Conservation (phyloP, 169 alveolate species). For the Babesia divergens region DNA sequence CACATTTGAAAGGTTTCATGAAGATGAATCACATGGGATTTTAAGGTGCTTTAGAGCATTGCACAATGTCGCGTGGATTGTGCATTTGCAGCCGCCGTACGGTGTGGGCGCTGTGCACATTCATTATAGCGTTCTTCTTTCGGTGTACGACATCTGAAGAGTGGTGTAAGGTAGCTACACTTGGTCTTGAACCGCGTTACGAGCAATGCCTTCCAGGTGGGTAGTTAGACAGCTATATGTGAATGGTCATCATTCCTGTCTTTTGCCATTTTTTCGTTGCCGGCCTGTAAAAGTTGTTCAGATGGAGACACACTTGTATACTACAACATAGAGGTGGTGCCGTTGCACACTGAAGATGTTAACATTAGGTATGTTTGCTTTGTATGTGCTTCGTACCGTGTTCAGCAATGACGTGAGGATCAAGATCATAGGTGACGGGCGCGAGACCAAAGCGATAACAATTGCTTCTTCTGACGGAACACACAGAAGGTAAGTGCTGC, state of each 20-base stretch:
- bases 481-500: conserved; percentile 53
- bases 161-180: conserved; percentile 85
- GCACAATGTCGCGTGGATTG: conserved; percentile 10
- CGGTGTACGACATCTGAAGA: conserved; percentile 57
- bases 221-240: background rate
- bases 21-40: background rate
- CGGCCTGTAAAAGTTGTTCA: background rate
- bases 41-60: background rate
- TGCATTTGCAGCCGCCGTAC: conserved; percentile 6
- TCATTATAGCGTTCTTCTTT: background rate
- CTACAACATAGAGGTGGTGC: conserved; percentile 79
- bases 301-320: conserved; percentile 78
- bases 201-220: conserved; percentile 82
- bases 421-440: conserved; percentile 72
- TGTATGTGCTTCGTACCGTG: conserved; percentile 46
- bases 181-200: conserved; percentile 79
- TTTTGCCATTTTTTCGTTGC: background rate
- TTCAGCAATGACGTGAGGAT: conserved; percentile 79
- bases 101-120: background rate
- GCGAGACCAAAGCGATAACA: conserved; percentile 76
- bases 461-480: conserved; percentile 47
- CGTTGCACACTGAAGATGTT: conserved; percentile 74
- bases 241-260: background rate
- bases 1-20: background rate
- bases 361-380: conserved; percentile 75